Conservation (phyloP, 2,329 filamentous ascomycete species). For the Fusarium avenaceum region DNA sequence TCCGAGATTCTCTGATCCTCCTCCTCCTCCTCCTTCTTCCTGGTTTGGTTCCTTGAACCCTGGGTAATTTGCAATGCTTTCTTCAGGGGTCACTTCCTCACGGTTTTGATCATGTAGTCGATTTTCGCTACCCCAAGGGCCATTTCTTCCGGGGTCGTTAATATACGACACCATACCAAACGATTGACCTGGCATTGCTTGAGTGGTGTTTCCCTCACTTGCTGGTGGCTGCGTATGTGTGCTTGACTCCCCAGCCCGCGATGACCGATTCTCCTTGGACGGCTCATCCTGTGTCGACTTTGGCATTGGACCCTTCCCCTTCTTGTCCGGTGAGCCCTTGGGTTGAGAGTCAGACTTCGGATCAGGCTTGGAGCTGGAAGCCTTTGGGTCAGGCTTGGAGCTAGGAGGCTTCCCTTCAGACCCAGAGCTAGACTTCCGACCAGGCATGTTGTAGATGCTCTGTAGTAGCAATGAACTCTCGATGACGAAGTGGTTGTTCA, state of each 20-base stretch:
- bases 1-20: not conserved
- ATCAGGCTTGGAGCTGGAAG: not conserved
- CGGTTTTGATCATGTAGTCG: too few species aligned
- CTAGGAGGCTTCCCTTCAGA: not conserved
- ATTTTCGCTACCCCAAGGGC: too few species aligned
- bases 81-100: not conserved
- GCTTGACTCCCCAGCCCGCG: conserved; percentile 1
- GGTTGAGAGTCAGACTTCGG: not conserved
- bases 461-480: not conserved
- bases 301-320: not conserved
- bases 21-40: not conserved
- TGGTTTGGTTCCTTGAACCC: too few species aligned
- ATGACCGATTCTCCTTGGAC: not conserved
- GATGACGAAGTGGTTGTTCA: not conserved
- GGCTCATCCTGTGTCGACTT: not conserved
- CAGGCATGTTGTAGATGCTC: not conserved
- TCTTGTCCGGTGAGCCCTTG: not conserved
- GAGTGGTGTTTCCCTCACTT: not conserved
- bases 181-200: not conserved
- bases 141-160: too few species aligned
- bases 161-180: too few species aligned
- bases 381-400: conserved; percentile 10
- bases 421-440: not conserved
- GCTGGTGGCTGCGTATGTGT: not conserved
- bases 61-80: not conserved